Conservation (phyloP, 1,284 basidiomycete species). For the Fomitiporia mediterranea region DNA sequence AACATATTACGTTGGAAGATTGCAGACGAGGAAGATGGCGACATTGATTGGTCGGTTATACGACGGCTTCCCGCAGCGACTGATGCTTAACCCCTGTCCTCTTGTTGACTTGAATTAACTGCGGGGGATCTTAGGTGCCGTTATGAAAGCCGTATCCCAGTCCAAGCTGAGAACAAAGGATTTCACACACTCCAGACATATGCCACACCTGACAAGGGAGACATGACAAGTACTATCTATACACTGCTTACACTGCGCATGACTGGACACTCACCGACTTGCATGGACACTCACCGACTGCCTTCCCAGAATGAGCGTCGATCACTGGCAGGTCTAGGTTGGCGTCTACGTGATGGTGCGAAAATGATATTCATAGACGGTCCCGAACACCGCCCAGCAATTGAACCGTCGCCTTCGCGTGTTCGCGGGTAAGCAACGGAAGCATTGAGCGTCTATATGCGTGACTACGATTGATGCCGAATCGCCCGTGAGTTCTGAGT, state of each 20-base stretch:
- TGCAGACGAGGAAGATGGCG: neutral
- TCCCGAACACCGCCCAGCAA: neutral
- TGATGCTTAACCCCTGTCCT: constrained; percentile 6
- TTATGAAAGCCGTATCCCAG: too few relatives aligned
- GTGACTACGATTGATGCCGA: neutral
- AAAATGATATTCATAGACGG: neutral
- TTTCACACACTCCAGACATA: neutral
- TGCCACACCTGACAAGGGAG: neutral
- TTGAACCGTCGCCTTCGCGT: neutral
- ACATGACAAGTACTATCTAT: neutral
- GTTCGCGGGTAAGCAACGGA: neutral
- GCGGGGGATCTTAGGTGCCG: neutral
- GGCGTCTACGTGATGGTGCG: neutral
- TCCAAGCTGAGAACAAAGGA: neutral
- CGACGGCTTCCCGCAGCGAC: constrained; percentile 1
- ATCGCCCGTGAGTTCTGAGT: neutral
- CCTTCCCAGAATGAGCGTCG: neutral
- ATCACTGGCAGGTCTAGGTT: too few relatives aligned
- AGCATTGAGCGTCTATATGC: neutral
- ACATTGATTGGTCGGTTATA: constrained; percentile 1
- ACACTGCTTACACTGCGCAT: neutral
- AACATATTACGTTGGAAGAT: constrained; percentile 58
- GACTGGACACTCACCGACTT: neutral
- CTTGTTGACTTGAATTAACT: neutral
- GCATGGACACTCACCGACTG: neutral